Base-by-base conservation (phyloP, 2,329 filamentous ascomycete genomes). In the Botryotinia globosa region DNA sequence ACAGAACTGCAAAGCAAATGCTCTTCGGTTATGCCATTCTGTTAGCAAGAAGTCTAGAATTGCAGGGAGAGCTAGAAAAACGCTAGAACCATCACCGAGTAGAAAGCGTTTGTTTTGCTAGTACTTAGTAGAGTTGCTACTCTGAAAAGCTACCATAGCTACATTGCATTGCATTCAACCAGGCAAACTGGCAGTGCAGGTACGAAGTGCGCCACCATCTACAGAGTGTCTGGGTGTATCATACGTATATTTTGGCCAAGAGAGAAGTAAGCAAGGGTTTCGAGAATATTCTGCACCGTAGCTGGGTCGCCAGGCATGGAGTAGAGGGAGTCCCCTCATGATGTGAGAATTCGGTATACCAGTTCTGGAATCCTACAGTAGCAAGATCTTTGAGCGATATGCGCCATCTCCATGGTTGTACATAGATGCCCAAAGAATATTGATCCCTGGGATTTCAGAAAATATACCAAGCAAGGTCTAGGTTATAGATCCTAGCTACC, bases 21-120 rank as follows among this genome's bases (percentile, higher is more conserved):
- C 63, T 65, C 44, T 29, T 29, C 32, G 42, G 42, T 44, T 29
- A 10, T 65, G 10, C 22, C 51, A 45, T 48, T 22, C 32, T 65
- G 20, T 32, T 48, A 48, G 42, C 22, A 64, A 32, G n/a, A 34
- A 32, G 16, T 22, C 44, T 65, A 34, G 44, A 48, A 45, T 22
- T 32, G 29, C 34, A 32, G 12, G 44, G 34, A 51, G 44, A 16
- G 22, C 44, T 48, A 34, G 42, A 65, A 65, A 65, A 16, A 22
- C 14, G 29, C 32, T 54, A n/a, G 48, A 54, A 67, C 34, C 22
- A 25, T 67, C 64, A 54, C 64, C 64, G 48, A 67, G 48, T 67
- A 67, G 51, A 34, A 67, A 67, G 48, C 51, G 48, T 67, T 29
- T 54, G 25, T 42, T 54, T 54, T n/a, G 44, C 64, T 29, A 67